These are phyloP conservation scores for Aureobasidium sp. DNA, from an alignment of 2,329 filamentous ascomycete genomes.

Conservation along the genomic window DNA sequence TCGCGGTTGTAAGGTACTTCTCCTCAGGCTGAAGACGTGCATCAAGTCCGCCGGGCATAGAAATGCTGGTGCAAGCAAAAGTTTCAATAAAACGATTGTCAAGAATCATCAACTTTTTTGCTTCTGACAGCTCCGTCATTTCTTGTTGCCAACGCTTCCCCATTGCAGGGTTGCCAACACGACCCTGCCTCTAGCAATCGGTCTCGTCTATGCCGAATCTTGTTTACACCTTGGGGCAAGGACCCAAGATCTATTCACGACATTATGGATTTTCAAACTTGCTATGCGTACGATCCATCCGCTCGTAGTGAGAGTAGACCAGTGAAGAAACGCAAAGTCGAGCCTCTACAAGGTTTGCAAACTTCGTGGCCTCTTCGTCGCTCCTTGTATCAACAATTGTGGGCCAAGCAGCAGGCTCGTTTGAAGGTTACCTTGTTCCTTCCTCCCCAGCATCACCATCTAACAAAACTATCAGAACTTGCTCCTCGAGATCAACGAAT, in stretches of 20 bases:
- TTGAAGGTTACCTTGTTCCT: conserved; percentile 47
- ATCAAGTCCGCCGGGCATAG: conserved; percentile 7
- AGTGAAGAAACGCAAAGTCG: conserved; percentile 35
- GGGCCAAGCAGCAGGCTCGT: conserved; percentile 56
- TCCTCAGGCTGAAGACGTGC: conserved; percentile 18
- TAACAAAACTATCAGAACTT: conserved; percentile 24
- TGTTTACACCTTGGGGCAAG: not conserved
- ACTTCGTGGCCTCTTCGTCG: conserved; percentile 46
- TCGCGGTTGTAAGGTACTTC: conserved; percentile 16
- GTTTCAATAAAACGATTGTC: not conserved
- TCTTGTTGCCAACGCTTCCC: not conserved
- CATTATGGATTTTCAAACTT: conserved; percentile 43
- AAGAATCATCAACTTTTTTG: not conserved
- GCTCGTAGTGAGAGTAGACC: conserved; percentile 28
- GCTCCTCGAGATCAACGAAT: conserved; percentile 34
- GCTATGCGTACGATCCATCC: conserved; percentile 39
- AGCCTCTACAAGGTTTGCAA: conserved; percentile 26
- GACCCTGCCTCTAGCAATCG: not conserved
- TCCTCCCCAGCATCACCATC: not conserved
- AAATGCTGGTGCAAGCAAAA: not conserved
- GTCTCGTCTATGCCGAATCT: not conserved
- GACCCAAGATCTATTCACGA: not conserved
- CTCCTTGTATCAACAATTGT: conserved; percentile 54
- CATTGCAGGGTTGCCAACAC: not conserved
- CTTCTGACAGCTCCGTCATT: conserved; percentile 11